These are phyloP conservation scores for Cyclospora cayetanensis DNA, from an alignment of 169 alveolate species.

Conservation along the genomic window DNA sequence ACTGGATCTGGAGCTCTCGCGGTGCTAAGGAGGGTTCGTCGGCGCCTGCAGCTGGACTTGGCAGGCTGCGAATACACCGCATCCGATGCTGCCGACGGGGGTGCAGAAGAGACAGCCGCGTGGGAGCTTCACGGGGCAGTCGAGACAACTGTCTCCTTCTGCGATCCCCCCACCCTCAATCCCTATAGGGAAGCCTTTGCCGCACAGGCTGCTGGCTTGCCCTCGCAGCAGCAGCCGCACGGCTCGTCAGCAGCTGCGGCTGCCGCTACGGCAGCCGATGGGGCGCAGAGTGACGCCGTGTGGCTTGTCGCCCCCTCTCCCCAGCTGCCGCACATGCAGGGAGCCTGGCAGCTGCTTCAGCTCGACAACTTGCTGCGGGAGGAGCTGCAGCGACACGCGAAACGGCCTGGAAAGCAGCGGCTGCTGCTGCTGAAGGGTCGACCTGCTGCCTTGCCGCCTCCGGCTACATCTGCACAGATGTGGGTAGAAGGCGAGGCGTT, in stretches of 20 bases:
- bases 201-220: constrained; percentile 18
- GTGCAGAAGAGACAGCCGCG: constrained; percentile 14
- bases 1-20: constrained; percentile 31
- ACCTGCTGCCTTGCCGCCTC: neutral
- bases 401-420: constrained; percentile 12
- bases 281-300: constrained; percentile 6
- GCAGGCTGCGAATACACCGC: constrained; percentile 33
- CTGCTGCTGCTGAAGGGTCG: constrained; percentile 27
- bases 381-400: constrained; percentile 19
- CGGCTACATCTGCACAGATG: neutral
- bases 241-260: neutral
- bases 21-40: constrained; percentile 54
- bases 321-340: constrained; percentile 51
- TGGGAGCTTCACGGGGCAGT: constrained; percentile 40
- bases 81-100: neutral
- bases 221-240: constrained; percentile 30
- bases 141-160: constrained; percentile 15
- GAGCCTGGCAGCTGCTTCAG: constrained; percentile 42
- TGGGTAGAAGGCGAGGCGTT: constrained; percentile 24
- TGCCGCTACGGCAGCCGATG: neutral
- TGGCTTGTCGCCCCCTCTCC: constrained; percentile 52
- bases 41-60: neutral
- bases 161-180: neutral
- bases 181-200: constrained; percentile 14
- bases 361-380: neutral